phyloP scores from a whole-genome alignment of 139 green algal species.

The Asterochloris sp. region DNA sequence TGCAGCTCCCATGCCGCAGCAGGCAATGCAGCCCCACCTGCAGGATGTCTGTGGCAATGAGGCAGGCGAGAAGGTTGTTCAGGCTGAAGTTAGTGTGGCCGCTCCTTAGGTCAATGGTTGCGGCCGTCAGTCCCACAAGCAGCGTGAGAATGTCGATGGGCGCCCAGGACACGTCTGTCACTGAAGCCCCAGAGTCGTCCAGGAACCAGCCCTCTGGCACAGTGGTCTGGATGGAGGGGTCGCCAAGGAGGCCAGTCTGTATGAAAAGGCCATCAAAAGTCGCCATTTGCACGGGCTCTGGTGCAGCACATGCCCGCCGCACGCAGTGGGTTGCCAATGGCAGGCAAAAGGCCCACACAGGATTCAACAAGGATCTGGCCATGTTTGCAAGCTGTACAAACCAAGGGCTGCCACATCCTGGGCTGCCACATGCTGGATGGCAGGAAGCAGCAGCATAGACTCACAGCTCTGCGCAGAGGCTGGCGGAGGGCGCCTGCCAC shows the following conservation, averaged over 20 bases:
- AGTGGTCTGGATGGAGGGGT: conserved; percentile 22
- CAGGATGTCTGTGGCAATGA: conserved; percentile 55
- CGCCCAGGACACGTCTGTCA: conserved; percentile 17
- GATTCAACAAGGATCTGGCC: too few species aligned
- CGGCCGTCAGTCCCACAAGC: conserved; percentile 39
- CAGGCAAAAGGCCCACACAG: too few species aligned
- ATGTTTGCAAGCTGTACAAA: background rate
- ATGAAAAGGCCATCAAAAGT: background rate
- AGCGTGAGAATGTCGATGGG: conserved; percentile 27
- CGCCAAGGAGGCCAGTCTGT: conserved; percentile 37
- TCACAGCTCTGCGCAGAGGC: conserved; percentile 34
- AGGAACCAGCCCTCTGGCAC: conserved; percentile 49
- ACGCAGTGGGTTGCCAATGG: too few species aligned
- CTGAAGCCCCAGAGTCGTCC: background rate
- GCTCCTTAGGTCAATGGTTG: conserved; percentile 41
- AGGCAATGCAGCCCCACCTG: conserved; percentile 11
- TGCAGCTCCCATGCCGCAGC: too few species aligned
- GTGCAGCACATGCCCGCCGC: too few species aligned
- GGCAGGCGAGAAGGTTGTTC: conserved; percentile 73
- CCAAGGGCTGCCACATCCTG: background rate
- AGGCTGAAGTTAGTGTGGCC: conserved; percentile 73
- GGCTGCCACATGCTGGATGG: too few species aligned
- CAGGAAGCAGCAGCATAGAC: background rate
- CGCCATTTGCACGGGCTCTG: background rate
- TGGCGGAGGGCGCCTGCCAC: conserved; percentile 37